phyloP scores from a whole-genome alignment of 345 rosid genomes.

The Dovyalis caffra region DNA sequence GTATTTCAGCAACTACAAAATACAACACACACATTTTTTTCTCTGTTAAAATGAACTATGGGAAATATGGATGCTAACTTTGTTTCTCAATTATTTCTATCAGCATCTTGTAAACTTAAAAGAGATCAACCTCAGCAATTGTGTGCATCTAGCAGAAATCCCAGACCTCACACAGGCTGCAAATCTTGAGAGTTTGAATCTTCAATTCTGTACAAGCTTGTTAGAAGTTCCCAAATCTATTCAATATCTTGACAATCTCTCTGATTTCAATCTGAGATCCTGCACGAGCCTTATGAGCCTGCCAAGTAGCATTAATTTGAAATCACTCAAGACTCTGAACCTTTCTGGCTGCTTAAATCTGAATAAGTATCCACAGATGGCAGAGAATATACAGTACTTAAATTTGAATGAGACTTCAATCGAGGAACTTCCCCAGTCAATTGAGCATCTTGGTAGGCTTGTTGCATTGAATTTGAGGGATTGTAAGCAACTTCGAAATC shows the following conservation, averaged over 20 bases:
- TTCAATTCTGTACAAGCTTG: constrained; percentile 1
- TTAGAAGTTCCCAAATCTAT: neutral
- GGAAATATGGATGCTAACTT: neutral
- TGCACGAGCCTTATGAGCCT: neutral
- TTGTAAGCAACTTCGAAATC: neutral
- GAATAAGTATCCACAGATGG: neutral
- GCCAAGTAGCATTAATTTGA: neutral
- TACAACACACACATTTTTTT: neutral
- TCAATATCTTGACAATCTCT: neutral
- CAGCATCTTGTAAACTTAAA: constrained; percentile 6
- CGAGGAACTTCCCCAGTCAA: constrained; percentile 7
- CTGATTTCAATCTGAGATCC: neutral
- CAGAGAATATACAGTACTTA: neutral
- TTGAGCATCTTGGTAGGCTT: neutral
- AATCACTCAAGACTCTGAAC: constrained; percentile 9
- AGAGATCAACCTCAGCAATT: neutral
- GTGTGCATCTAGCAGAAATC: neutral
- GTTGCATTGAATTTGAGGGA: constrained; percentile 9
- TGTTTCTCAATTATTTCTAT: neutral
- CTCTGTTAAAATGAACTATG: neutral
- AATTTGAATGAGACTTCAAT: constrained; percentile 3
- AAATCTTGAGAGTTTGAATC: neutral
- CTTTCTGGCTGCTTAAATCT: constrained; percentile 16
- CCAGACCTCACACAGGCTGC: constrained; percentile 8
- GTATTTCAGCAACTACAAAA: neutral